A percentile compares a stretch with the other conserved stretches of the same genome.
These are phyloP conservation scores for Penicillium vulpinum DNA, from an alignment of 2,329 filamentous ascomycete species.

Conservation along the genomic window DNA sequence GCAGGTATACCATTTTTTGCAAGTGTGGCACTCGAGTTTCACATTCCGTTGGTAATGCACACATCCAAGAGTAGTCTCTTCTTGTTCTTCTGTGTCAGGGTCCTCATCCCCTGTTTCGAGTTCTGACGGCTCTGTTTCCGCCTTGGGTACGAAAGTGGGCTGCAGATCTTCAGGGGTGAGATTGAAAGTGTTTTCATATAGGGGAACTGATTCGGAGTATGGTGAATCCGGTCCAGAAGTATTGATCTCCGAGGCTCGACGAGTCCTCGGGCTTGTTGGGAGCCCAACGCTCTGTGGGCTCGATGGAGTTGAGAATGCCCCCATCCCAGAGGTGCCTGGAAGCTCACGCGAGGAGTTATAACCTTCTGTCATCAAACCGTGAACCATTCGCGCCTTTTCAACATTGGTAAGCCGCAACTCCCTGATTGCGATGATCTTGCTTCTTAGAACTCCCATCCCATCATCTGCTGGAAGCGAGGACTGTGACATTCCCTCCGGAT, in stretches of 20 bases:
- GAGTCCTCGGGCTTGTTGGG: slow-evolving; percentile 34
- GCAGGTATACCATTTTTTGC: slow-evolving; percentile 90
- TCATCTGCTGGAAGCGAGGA: slow-evolving; percentile 69
- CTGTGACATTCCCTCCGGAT: slow-evolving; percentile 21
- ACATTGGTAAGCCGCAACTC: slow-evolving; percentile 56
- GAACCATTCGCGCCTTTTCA: slow-evolving; percentile 72
- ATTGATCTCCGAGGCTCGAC: slow-evolving; percentile 26
- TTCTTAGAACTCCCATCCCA: slow-evolving; percentile 69
- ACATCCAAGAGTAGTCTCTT: slow-evolving; percentile 69
- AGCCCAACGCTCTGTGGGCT: slow-evolving; percentile 28
- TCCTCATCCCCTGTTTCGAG: slow-evolving; percentile 38
- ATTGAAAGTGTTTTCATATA: slow-evolving; percentile 39
- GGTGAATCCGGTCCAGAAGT: slow-evolving; percentile 30
- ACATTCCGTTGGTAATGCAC: slow-evolving; percentile 94
- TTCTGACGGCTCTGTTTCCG: slow-evolving; percentile 30
- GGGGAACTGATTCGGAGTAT: slow-evolving; percentile 29
- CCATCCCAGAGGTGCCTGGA: slow-evolving; percentile 3
- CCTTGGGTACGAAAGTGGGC: slow-evolving; percentile 64
- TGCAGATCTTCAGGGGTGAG: slow-evolving; percentile 58
- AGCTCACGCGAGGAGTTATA: slow-evolving; percentile 54
- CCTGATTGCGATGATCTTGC: slow-evolving; percentile 69
- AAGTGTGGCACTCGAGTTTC: slow-evolving; percentile 89
- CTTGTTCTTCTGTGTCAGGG: slow-evolving; percentile 48
- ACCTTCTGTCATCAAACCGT: slow-evolving; percentile 68
- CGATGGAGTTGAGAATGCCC: slow-evolving; percentile 23